A percentile compares a stretch with the other conserved stretches of the same genome.
phyloP scores from a whole-genome alignment of 2,329 filamentous ascomycete species.

The Hypomyces perniciosus region DNA sequence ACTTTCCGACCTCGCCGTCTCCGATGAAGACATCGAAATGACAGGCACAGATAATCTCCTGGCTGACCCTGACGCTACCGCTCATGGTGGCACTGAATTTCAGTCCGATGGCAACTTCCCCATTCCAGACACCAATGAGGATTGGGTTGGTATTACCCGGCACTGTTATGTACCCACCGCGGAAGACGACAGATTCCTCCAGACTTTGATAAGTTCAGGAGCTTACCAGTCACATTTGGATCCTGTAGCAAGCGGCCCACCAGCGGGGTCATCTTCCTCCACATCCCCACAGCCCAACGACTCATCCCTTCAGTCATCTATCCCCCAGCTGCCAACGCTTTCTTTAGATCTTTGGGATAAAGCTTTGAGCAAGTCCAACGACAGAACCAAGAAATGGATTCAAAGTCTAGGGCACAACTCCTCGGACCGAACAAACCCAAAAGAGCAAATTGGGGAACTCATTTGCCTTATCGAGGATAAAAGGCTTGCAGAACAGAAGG shows the following conservation, averaged over 20 bases:
- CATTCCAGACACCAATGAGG: neutral
- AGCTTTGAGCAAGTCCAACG: neutral
- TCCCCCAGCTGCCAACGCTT: neutral
- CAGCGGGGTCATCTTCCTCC: too few relatives aligned
- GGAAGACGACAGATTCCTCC: neutral
- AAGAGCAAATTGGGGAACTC: neutral
- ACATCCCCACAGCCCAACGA: too few relatives aligned
- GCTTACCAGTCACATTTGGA: neutral
- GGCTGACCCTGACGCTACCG: too few relatives aligned
- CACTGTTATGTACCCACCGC: neutral
- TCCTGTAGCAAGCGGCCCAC: too few relatives aligned
- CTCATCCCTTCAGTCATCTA: too few relatives aligned
- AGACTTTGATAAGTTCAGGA: conserved; percentile 2
- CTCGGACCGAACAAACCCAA: neutral
- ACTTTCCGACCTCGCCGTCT: neutral
- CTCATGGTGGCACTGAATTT: too few relatives aligned
- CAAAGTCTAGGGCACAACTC: neutral
- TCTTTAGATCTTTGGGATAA: neutral
- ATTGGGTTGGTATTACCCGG: neutral
- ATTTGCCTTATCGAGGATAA: neutral
- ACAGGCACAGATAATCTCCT: neutral
- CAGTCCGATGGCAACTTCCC: neutral
- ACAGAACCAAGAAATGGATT: neutral
- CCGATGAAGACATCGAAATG: neutral
- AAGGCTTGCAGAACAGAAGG: conserved; percentile 1